Base-by-base conservation (phyloP, 257 asterid species). In the Paulownia fortunei region DNA sequence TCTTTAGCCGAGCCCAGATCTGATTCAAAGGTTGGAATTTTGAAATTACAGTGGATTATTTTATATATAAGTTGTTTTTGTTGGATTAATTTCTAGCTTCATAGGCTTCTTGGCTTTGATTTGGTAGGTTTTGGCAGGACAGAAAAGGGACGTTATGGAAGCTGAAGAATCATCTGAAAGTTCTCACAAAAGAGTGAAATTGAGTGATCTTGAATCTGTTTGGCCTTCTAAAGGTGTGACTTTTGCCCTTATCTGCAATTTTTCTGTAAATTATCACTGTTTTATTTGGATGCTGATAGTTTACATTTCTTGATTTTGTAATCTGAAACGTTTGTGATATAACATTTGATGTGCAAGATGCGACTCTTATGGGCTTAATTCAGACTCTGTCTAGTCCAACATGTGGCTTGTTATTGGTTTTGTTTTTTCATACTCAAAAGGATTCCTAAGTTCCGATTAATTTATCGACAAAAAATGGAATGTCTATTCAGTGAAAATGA, bases 11-110 rank as follows among this genome's bases (percentile, higher is more conserved):
- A 46, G 65, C 72, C 46, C 79, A 63, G 82, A 80, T 85, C 88
- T 80, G 82, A 80, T 39, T 11, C 79, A 52, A 76, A 82, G 80
- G 86, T 85, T 76, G 56, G 76, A 32, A 9, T 32, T 24, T 64
- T 7, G 58, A 61, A 55, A 42, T 54, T 58, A 10, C 8, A 7
- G 5, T 56, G 26, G 32, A 30, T 41, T 76, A 11, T 16, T 7
- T 26, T 41, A n/a, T 27, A 2, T 16, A 26, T 46, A 52, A 15
- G 27, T 47, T 58, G 5, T 18, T 34, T 67, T 73, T 16, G 19
- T 76, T 39, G 51, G 8, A 36, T 46, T 34, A 1, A 0, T 27
- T 18, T 46, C 13, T 59, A 42, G 69, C 26, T 80, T 56, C 3
- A n/a, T 61, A 32, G 21, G 26, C 41, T 68, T 82, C 71, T 73